Evolutionary conservation across 305 asterid species (phyloP).

Genomic region (Nicotiana rustica): DNA sequence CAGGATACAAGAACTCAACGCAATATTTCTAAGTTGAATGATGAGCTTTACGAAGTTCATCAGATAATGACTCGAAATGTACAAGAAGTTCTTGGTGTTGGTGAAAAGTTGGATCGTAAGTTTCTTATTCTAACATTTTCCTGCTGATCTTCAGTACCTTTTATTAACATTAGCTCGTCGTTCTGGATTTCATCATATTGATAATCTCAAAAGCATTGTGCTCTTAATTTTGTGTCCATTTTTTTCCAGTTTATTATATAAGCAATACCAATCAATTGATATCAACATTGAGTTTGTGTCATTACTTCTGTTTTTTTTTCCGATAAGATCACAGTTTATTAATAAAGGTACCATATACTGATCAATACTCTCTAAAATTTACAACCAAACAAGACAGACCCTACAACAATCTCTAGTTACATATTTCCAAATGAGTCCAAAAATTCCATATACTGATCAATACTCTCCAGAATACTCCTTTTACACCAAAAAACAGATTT

Average conservation of each 20-base stretch:
- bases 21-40: conserved; percentile 88
- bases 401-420: no score
- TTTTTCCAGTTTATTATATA: neutral
- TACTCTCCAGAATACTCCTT: no score
- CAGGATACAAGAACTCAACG: conserved; percentile 86
- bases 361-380: no score
- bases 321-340: no score
- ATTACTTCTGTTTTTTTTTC: neutral
- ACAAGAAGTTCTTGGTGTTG: conserved; percentile 98
- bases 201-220: neutral
- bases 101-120: conserved; percentile 99
- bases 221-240: neutral
- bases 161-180: neutral
- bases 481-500: no score
- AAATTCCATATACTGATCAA: no score
- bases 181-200: neutral
- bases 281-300: conserved; percentile 13
- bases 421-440: no score
- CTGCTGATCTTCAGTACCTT: neutral
- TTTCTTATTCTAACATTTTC: conserved; percentile 35
- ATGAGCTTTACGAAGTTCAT: conserved; percentile 97
- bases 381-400: no score
- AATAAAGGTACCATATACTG: no score
- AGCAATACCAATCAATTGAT: conserved; percentile 11
- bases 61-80: conserved; percentile 99